phyloP scores from a whole-genome alignment of 75 land plant genomes.

The Sequoia sempervirens region DNA sequence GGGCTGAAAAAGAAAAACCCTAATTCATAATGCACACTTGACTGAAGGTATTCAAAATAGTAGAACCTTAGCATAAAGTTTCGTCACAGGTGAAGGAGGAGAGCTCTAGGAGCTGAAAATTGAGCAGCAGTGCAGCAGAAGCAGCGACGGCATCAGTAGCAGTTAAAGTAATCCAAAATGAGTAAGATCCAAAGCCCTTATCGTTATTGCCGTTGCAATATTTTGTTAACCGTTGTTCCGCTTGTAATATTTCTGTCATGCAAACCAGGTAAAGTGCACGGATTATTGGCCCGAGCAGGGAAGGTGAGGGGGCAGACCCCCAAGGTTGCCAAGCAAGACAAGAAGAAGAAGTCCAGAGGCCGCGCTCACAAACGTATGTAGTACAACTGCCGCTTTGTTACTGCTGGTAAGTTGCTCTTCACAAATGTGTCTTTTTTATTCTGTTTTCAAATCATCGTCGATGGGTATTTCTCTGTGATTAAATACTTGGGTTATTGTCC shows the following conservation, averaged over 20 bases:
- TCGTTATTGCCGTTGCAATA: no score
- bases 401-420: conserved; percentile 45
- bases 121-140: no score
- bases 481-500: no score
- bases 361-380: conserved; percentile 86
- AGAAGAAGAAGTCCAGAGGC: conserved; percentile 81
- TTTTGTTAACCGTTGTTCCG: neutral
- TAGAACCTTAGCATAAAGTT: no score
- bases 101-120: no score
- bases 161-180: no score
- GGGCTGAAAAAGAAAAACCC: no score
- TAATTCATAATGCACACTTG: no score
- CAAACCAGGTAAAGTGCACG: conserved; percentile 79
- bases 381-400: conserved; percentile 88
- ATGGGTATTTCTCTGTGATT: neutral
- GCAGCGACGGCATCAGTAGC: no score
- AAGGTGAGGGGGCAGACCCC: conserved; percentile 91
- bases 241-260: neutral
- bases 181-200: no score
- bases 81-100: no score
- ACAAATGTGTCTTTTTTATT: neutral
- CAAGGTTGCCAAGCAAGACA: conserved; percentile 80
- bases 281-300: conserved; percentile 87
- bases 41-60: no score
- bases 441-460: neutral